Evolutionary conservation across 139 green algal genomes (phyloP), one percentile per base, ranked within the genome.

Genomic region (Ostreobium quekettii): DNA sequence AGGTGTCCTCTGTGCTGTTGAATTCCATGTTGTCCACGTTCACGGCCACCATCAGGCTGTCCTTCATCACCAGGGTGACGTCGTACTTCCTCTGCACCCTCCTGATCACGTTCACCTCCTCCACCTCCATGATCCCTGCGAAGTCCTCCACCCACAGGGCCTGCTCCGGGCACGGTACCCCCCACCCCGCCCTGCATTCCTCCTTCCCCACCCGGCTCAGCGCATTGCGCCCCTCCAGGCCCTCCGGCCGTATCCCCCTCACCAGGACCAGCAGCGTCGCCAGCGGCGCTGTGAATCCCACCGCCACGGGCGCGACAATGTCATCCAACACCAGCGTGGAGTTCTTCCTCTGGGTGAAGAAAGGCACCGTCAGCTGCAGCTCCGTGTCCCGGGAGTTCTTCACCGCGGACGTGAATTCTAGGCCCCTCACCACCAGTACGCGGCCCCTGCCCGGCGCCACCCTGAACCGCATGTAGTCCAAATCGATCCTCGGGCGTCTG

Each of bases 341-440:
- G 42, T 19, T 19, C 19, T 11, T 11, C 42, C 15, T 19, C 42
- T 26, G 19, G 15, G 15, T 19, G 42, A 53, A 53, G 19, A 53
- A 53, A 19, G 11, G 15, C 42, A 53, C 11, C 42, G 42, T 19
- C 42, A 53, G 42, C 19, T 53, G 42, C 42, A 26, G 15, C 42
- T 53, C 42, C 19, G 42, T 11, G 42, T 53, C 42, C 19, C 42
- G 11, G 42, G 42, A 11, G 15, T 19, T 19, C 11, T 19, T 11
- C 42, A 53, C 42, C n/a, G n/a, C n/a, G n/a, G n/a, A n/a, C n/a
- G n/a, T n/a, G 42, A 53, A 53, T 19, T 53, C 42, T 19, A 53
- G 42, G 15, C 42, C 42, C 42, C 42, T 53, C 15, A 53, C 15
- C 42, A 19, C 19, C 42, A 53, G 42, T 11, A 53, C 19, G 19